Evolutionary conservation across 2,329 filamentous ascomycete species (phyloP).

Genomic region (Beauveria australis): DNA sequence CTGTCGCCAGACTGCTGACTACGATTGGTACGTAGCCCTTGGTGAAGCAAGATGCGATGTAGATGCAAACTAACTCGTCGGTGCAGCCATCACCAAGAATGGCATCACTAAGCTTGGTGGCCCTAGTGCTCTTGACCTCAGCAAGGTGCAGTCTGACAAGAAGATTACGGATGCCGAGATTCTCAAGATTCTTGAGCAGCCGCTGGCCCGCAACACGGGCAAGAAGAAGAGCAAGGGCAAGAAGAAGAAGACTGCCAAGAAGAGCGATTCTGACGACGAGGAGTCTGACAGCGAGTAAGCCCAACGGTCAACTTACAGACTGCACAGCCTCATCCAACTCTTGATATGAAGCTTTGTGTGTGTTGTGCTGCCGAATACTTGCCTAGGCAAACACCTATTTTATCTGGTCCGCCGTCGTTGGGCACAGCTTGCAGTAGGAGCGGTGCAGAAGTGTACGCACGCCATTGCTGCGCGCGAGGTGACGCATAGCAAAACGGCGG

Average conservation of each 20-base stretch:
- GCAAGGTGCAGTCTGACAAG: constrained; percentile 88
- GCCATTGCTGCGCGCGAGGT: neutral
- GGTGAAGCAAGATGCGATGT: neutral
- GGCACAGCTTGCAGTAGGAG: neutral
- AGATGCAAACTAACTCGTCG: constrained; percentile 6
- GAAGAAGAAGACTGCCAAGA: constrained; percentile 54
- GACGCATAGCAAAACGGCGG: constrained; percentile 3
- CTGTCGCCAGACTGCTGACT: constrained; percentile 80
- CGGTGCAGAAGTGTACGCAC: constrained; percentile 4
- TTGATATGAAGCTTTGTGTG: neutral
- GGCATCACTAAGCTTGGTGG: constrained; percentile 79
- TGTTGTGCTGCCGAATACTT: neutral
- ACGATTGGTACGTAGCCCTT: constrained; percentile 69
- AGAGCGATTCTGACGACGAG: constrained; percentile 31
- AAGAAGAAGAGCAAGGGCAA: constrained; percentile 91
- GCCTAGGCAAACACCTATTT: neutral
- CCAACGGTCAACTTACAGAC: neutral
- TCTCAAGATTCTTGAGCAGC: constrained; percentile 87
- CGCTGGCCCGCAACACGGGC: constrained; percentile 76
- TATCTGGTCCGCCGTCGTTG: neutral
- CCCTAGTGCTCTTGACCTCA: constrained; percentile 66
- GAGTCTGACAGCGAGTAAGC: constrained; percentile 22
- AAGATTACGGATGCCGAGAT: constrained; percentile 96
- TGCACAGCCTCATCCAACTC: constrained; percentile 2
- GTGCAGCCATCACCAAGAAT: constrained; percentile 89